Evolutionary conservation across 495 filamentous ascomycete species (phyloP).

Genomic region (Aspergillus egyptiacus): DNA sequence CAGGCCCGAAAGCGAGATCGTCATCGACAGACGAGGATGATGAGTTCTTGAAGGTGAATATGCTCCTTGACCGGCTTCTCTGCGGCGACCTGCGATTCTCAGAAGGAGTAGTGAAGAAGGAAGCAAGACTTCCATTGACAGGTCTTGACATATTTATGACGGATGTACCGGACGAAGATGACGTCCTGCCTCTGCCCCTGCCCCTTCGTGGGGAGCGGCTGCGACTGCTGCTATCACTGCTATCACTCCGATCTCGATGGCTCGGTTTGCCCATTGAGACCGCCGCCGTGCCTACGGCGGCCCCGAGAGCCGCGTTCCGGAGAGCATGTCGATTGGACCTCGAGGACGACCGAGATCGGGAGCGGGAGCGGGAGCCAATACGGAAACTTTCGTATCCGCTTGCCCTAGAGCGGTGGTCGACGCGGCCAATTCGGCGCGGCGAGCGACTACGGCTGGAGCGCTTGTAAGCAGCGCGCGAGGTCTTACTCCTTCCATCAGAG

Average conservation of each 20-base stretch:
- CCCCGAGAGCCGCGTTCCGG: slow-evolving; percentile 40
- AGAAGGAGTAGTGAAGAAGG: slow-evolving; percentile 47
- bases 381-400: slow-evolving; percentile 11
- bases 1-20: slow-evolving; percentile 46
- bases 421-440: slow-evolving; percentile 26
- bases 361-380: slow-evolving; percentile 37
- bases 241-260: slow-evolving; percentile 24
- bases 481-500: slow-evolving; percentile 38
- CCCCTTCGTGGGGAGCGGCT: slow-evolving; percentile 28
- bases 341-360: slow-evolving; percentile 27
- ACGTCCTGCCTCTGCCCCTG: slow-evolving; percentile 26
- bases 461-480: slow-evolving; percentile 37
- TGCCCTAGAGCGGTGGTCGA: slow-evolving; percentile 9
- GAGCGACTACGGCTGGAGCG: slow-evolving; percentile 31
- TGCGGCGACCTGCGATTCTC: slow-evolving; percentile 41
- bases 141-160: slow-evolving; percentile 30
- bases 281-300: slow-evolving; percentile 39
- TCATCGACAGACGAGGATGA: slow-evolving; percentile 56
- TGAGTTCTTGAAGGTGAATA: slow-evolving; percentile 56
- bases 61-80: slow-evolving; percentile 41
- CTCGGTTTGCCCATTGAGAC: slow-evolving; percentile 30
- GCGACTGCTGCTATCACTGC: slow-evolving; percentile 28
- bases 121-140: slow-evolving; percentile 27
- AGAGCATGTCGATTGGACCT: slow-evolving; percentile 33
- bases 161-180: slow-evolving; percentile 34